A percentile compares a stretch with the other conserved stretches of the same genome.
Evolutionary conservation across 805 yeast genomes (phyloP).

Genomic region (Ogataea pini): DNA sequence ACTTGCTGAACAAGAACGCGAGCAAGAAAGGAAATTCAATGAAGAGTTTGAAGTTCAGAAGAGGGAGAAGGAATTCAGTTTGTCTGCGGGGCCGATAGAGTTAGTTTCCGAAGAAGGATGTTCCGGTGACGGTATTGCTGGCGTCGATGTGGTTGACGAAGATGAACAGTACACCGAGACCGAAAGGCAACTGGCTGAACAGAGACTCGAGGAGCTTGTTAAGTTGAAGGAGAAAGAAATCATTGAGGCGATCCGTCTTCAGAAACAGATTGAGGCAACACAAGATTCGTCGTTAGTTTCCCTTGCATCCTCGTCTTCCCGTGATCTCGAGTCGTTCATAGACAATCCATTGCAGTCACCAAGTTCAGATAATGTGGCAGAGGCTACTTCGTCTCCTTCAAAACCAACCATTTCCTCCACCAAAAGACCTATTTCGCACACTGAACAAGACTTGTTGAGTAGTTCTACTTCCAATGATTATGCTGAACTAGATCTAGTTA

Average conservation of each 20-base stretch:
- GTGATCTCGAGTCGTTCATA: constrained; percentile 7
- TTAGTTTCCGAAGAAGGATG: neutral
- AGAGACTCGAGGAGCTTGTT: constrained; percentile 30
- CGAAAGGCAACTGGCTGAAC: constrained; percentile 31
- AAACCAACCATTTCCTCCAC: neutral
- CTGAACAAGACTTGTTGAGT: constrained; percentile 4
- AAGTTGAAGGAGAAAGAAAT: constrained; percentile 31
- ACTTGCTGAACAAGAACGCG: constrained; percentile 36
- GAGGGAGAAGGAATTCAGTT: constrained; percentile 27
- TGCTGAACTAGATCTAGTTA: constrained; percentile 14
- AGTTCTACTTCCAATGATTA: constrained; percentile 20
- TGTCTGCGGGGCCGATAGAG: constrained; percentile 4
- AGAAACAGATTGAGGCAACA: constrained; percentile 22
- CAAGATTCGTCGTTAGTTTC: constrained; percentile 24
- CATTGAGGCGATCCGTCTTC: constrained; percentile 23
- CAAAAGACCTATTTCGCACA: neutral
- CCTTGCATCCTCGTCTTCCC: constrained; percentile 20
- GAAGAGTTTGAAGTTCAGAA: constrained; percentile 41
- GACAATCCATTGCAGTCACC: constrained; percentile 7
- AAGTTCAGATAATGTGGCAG: constrained; percentile 1
- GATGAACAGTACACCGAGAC: constrained; percentile 26
- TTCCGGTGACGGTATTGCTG: neutral
- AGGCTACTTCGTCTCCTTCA: constrained; percentile 3
- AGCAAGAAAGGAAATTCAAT: constrained; percentile 41
- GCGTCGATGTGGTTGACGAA: constrained; percentile 11